These are phyloP conservation scores for Toxoplasma gondii DNA, from an alignment of 169 alveolate species.

Conservation along the genomic window DNA sequence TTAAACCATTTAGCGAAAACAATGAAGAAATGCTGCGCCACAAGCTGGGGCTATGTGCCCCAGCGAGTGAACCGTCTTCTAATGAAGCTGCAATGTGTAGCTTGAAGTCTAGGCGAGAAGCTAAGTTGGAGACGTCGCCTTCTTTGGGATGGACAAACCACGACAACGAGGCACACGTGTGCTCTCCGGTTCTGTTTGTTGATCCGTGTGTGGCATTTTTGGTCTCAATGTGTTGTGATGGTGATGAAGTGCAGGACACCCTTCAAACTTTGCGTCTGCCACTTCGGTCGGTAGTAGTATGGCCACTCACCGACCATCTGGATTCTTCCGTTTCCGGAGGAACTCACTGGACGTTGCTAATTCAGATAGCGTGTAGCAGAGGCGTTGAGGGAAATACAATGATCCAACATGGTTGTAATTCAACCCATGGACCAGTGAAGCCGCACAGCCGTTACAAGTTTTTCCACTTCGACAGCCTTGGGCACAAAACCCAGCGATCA, in stretches of 20 bases:
- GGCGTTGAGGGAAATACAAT: neutral
- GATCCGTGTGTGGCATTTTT: slow-evolving; percentile 6
- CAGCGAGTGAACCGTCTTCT: no score
- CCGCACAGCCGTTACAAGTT: neutral
- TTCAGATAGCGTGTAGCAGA: neutral
- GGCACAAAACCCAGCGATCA: neutral
- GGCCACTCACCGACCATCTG: neutral
- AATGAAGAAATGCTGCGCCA: neutral
- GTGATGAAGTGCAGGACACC: neutral
- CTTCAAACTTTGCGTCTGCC: neutral
- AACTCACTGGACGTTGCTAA: neutral
- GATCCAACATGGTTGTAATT: neutral
- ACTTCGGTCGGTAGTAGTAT: neutral
- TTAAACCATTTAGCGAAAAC: neutral
- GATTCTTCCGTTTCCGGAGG: neutral
- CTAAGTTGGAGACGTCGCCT: no score
- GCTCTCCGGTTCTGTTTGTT: slow-evolving; percentile 1
- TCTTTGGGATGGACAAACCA: neutral
- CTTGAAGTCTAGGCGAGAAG: no score
- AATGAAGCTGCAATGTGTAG: no score
- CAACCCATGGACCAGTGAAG: neutral
- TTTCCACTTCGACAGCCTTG: slow-evolving; percentile 1
- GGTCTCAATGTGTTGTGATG: neutral
- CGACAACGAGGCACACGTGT: neutral
- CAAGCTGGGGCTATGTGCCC: neutral